Evolutionary conservation across 345 rosid species (phyloP), one percentile per base, ranked within the genome.

Genomic region (Cardamine occulta): DNA sequence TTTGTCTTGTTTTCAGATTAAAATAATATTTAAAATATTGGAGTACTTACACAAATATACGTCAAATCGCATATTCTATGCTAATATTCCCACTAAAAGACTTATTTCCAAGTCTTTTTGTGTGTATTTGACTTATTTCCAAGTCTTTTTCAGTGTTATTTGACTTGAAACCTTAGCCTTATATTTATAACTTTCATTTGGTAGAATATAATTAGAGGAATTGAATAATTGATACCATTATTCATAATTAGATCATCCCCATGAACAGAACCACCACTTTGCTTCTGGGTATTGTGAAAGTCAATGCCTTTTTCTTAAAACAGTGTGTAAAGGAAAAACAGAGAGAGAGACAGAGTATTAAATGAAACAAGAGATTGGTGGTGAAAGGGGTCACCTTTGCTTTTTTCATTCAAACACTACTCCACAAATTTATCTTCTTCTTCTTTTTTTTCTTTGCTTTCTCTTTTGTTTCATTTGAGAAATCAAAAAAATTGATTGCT

Each of bases 251-350:
- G n/a, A 21, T 62, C 10, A 45, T 42, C 42, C 59, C 23, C 44
- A 69, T 32, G 23, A 71, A 70, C 72, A 23, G 23, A 71, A 70
- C 72, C 66, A 70, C 75, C 47, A 76, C 75, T 76, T 42, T 53
- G 57, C 17, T 75, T 59, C 79, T 75, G 56, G 45, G 32, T 67
- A 37, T 61, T 40, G 21, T 76, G 65, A 86, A 87, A 86, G 94
- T 90, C 93, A 86, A 90, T 82, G 86, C 79, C 85, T 56, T 77
- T 26, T 78, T 78, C 45, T 74, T 83, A 81, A 74, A 79, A 83
- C 83, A 81, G 74, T 83, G 79, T 80, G 76, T 68, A 47, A 62
- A 60, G 66, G 57, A 81, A 45, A 47, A 81, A n/a, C n/a, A 69
- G 52, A 79, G 85, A 73, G 69, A 81, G 62, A 78, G 72, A 66